Conservation (phyloP, 83 land plant genomes). For the Isoetes engelmannii region DNA sequence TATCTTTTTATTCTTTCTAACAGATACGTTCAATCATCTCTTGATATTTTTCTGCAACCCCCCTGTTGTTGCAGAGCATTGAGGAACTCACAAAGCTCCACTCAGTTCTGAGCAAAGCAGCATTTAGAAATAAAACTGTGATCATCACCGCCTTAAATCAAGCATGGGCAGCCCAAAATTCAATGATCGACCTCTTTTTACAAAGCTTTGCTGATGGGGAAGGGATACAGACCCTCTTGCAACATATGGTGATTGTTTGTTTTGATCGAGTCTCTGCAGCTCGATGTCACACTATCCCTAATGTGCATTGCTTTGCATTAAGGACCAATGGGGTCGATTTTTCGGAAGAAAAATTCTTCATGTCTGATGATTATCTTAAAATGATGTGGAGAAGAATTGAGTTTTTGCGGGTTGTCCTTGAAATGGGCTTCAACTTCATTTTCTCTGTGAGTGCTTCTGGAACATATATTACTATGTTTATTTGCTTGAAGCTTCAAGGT, state of each 20-base stretch:
- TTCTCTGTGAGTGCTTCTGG: neutral
- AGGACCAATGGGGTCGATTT: neutral
- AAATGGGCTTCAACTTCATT: neutral
- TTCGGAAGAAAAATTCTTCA: constrained; percentile 7
- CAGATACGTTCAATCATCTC: no score
- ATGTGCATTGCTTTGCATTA: constrained; percentile 4
- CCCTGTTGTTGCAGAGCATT: neutral
- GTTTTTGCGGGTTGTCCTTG: neutral
- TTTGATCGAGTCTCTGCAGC: neutral
- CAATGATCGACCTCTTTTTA: neutral
- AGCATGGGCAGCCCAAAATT: neutral
- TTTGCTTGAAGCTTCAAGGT: neutral
- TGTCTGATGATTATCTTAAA: constrained; percentile 3
- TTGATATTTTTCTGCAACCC: no score
- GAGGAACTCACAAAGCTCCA: neutral
- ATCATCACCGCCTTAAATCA: neutral
- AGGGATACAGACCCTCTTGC: neutral
- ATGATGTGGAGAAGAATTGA: neutral
- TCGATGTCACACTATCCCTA: neutral
- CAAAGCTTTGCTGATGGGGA: neutral
- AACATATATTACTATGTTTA: neutral
- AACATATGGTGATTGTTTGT: constrained; percentile 1
- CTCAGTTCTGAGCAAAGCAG: neutral
- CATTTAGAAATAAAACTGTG: neutral
- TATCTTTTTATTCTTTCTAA: no score